A percentile compares a stretch with the other conserved stretches of the same genome.
Conservation (phyloP, 2,329 filamentous ascomycete genomes). For the Aspergillus sp. region DNA sequence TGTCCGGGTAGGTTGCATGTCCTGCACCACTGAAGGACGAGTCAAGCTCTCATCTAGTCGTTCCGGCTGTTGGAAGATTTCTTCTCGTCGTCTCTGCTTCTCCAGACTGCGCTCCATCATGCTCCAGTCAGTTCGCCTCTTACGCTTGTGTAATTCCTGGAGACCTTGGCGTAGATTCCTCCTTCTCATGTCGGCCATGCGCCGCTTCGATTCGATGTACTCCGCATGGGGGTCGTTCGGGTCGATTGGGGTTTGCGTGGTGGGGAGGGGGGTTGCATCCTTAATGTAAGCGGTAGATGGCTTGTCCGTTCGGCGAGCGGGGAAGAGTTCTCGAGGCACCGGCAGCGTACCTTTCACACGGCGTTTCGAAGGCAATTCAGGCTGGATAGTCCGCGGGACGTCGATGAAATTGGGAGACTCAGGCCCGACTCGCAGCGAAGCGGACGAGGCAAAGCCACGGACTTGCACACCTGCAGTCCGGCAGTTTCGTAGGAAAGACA, state of each 20-base stretch:
- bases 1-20: constrained; percentile 45
- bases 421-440: constrained; percentile 45
- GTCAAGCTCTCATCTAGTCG: constrained; percentile 72
- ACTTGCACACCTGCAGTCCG: constrained; percentile 31
- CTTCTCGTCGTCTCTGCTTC: constrained; percentile 47
- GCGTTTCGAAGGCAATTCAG: constrained; percentile 46
- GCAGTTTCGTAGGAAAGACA: constrained; percentile 33
- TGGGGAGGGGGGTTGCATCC: constrained; percentile 52
- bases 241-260: constrained; percentile 24
- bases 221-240: constrained; percentile 39
- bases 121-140: constrained; percentile 40
- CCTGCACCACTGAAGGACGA: constrained; percentile 55
- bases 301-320: constrained; percentile 55
- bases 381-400: constrained; percentile 69
- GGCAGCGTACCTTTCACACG: constrained; percentile 72
- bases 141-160: constrained; percentile 60
- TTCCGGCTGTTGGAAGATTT: constrained; percentile 56
- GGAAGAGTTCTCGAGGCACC: constrained; percentile 74
- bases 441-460: constrained; percentile 34
- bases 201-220: constrained; percentile 59
- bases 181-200: constrained; percentile 66
- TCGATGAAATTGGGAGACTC: constrained; percentile 85
- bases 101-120: constrained; percentile 37
- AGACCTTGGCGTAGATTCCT: constrained; percentile 67
- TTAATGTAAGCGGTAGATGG: constrained; percentile 54